Evolutionary conservation across 345 rosid species (phyloP), one percentile per base, ranked within the genome.

Genomic region (Aquilaria malaccensis): DNA sequence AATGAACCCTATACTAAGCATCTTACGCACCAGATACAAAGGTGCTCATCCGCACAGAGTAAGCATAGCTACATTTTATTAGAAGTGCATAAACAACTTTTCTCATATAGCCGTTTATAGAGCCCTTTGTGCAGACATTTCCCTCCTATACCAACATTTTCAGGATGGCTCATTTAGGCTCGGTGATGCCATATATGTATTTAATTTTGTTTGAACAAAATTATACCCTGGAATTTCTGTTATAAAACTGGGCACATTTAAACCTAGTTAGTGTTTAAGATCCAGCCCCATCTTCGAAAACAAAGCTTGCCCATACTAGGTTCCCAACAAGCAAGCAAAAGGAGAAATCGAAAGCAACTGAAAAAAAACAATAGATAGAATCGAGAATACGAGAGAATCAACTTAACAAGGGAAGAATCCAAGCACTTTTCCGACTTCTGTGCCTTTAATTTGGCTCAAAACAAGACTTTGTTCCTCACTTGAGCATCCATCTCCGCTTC

Each of bases 391-490:
- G 50, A 15, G 14, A 50, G 15, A n/a, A 45, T 55, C 13, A 1
- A 1, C 29, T 91, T 80, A 37, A 90, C 92, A 53, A 90, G 91
- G 59, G 96, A 91, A 70, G 97, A 90, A 67, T 94, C 88, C 30
- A 94, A 85, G 64, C 89, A 89, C 51, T 82, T 75, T 0, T 81
- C 87, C 74, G 86, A 89, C 86, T 76, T 94, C 76, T 82, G 83
- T 0, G 96, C 99, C 63, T 81, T 88, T 65, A 90, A 72, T 71
- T 83, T 90, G 14, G 99, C 87, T 6, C 99, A 91, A 74, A 83
- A 94, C 68, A 87, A 13, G 3, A 95, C 95, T 72, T 93, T 93
- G 64, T 80, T 94, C 76, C 74, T 88, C 12, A 88, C 88, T 60
- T 77, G 77, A 50, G 87, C 88, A 68, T 89, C 97, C 98, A 93